Base-by-base conservation (phyloP, 768 basidiomycete genomes). In the Psilocybe subaeruginosa region DNA sequence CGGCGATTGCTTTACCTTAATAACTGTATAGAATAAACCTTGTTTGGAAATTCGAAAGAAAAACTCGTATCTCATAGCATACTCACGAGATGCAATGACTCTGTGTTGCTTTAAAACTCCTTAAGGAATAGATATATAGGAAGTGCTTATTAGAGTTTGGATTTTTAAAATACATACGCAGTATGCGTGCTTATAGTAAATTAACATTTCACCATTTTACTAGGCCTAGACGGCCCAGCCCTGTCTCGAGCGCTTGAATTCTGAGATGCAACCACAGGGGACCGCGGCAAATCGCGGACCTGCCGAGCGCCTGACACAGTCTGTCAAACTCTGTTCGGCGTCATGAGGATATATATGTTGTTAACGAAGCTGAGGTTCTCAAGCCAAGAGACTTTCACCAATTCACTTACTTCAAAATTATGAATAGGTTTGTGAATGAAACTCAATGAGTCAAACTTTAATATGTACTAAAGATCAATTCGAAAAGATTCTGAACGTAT, bases 231-330 rank as follows among this genome's bases (percentile, higher is more conserved):
- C 11, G 16, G 51, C n/a, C 49, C 27, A 47, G 45, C 41, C 41
- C 50, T 41, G 7, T 30, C 58, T 59, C 39, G 50, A 33, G 49
- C 30, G 19, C 27, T 45, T 23, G 23, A 23, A 23, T 23, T 53
- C 45, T 51, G 41, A 27, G 1, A 23, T 5, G 27, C 29, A 58
- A 12, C 48, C 37, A 16, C n/a, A 52, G 58, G 23, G 14, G 49
- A 23, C 39, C 9, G 29, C 23, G n/a, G 14, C 49, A 8, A 31
- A 35, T 8, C 8, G 46, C 46, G 12, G 37, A 30, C 17, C 8
- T 16, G 27, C 43, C 31, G 17, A 58, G 14, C 50, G 16, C 41
- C 50, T 52, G 58, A 59, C 39, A 51, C 35, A 52, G 39, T 59
- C 50, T 59, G 48, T 58, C 56, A 49, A 35, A 11, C 33, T 35